Evolutionary conservation across 129 eudicot species (phyloP).

Genomic region (Dittrichia graveolens): DNA sequence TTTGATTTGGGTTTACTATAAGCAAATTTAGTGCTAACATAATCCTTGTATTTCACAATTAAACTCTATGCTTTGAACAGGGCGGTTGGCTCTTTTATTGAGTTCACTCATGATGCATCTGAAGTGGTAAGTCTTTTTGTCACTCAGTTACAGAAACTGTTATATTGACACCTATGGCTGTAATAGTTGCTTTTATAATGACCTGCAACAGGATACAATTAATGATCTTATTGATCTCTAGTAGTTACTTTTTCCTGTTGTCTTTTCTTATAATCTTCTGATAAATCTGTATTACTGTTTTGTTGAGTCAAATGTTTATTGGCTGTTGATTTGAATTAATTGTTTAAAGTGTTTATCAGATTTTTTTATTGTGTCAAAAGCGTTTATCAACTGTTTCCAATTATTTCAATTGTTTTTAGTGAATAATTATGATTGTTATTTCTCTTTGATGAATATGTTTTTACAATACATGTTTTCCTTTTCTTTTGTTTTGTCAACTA

Average conservation of each 20-base stretch:
- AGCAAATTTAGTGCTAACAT: slow-evolving; percentile 20
- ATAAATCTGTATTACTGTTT: not conserved
- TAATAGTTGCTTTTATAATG: not conserved
- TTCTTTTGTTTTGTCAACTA: no score
- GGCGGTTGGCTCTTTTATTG: slow-evolving; percentile 97
- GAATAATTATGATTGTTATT: no score
- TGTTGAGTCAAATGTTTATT: not conserved
- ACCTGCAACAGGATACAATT: not conserved
- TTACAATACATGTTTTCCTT: no score
- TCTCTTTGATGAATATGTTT: no score
- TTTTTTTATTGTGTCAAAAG: no score
- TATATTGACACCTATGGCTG: not conserved
- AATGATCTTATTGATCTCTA: not conserved
- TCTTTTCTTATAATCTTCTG: not conserved
- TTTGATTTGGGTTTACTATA: not conserved
- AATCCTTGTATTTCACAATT: not conserved
- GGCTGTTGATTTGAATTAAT: no score
- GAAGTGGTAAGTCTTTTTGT: slow-evolving; percentile 69
- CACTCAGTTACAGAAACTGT: not conserved
- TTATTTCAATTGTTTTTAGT: no score
- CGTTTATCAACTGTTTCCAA: no score
- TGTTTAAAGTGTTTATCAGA: no score
- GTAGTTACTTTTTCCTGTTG: not conserved
- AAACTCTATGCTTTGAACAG: slow-evolving; percentile 39
- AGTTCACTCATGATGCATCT: slow-evolving; percentile 82